These are phyloP conservation scores for Punica granatum DNA, from an alignment of 345 rosid species.

Conservation along the genomic window DNA sequence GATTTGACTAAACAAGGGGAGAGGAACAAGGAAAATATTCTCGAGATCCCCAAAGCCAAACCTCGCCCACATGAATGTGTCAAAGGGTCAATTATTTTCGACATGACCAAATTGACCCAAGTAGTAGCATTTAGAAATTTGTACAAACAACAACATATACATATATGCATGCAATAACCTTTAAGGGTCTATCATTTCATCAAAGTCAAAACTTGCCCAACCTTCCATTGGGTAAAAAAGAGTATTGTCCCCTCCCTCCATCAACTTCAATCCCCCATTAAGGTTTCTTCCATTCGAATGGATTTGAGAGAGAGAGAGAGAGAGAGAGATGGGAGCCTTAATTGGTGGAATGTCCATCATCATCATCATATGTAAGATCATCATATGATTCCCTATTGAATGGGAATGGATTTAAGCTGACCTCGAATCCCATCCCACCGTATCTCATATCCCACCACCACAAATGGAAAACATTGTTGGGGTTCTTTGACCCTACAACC, in stretches of 20 bases:
- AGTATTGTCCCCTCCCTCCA: conserved; percentile 10
- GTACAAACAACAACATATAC: neutral
- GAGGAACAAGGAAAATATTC: conserved; percentile 1
- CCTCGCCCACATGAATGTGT: neutral
- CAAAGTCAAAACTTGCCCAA: conserved; percentile 36
- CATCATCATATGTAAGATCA: too few species aligned
- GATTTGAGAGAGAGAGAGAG: neutral
- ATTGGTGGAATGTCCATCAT: conserved; percentile 35
- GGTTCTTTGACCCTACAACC: conserved; percentile 44
- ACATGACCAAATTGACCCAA: neutral
- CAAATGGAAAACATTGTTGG: conserved; percentile 25
- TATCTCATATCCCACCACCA: conserved; percentile 27
- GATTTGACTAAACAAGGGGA: neutral
- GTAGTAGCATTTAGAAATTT: neutral
- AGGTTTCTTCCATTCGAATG: conserved; percentile 3
- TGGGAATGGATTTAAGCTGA: conserved; percentile 19
- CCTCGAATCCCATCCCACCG: conserved; percentile 10
- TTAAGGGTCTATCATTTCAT: conserved; percentile 11
- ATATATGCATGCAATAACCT: neutral
- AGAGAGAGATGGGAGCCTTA: conserved; percentile 19
- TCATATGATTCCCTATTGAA: neutral
- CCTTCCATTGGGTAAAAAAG: conserved; percentile 25
- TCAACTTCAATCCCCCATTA: neutral
- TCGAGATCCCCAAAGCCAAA: neutral
- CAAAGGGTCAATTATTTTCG: neutral